Conservation (phyloP, 371 early-diverging fungal genomes). For the Entomophthora muscae region DNA sequence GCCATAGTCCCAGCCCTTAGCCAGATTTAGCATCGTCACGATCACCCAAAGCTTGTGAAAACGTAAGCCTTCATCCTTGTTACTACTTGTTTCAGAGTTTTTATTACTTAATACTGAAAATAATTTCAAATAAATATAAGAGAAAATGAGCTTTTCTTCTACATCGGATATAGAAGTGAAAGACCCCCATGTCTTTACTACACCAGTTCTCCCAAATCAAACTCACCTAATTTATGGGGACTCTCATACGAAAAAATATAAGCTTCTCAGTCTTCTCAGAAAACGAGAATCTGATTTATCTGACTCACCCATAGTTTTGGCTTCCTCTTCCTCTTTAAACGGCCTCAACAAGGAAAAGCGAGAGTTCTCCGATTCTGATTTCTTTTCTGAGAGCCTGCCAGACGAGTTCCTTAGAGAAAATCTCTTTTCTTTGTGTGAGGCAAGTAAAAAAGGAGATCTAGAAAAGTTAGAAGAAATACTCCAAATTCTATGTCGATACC, state of each 20-base stretch:
- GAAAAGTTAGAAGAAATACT: neutral
- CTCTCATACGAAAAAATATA: neutral
- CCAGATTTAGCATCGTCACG: no score
- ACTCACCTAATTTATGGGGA: neutral
- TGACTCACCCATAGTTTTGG: neutral
- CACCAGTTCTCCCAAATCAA: neutral
- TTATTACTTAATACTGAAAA: no score
- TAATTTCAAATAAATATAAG: no score
- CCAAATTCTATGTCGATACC: neutral
- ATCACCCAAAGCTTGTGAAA: no score
- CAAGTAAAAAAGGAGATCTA: slow-evolving; percentile 7
- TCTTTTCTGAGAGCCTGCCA: neutral
- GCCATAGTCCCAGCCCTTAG: no score
- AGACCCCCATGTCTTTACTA: no score
- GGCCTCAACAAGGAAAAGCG: neutral
- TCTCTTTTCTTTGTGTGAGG: slow-evolving; percentile 4
- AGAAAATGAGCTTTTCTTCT: no score
- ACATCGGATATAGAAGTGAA: no score
- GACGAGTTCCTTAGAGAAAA: slow-evolving; percentile 2
- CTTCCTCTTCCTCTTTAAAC: neutral
- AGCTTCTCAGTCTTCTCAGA: neutral
- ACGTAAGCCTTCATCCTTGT: no score
- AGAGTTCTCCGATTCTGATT: neutral
- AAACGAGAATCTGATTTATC: neutral
- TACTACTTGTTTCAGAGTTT: no score